Evolutionary conservation across 1,284 basidiomycete genomes (phyloP), one percentile per base, ranked within the genome.

Genomic region (Malassezia slooffiae): DNA sequence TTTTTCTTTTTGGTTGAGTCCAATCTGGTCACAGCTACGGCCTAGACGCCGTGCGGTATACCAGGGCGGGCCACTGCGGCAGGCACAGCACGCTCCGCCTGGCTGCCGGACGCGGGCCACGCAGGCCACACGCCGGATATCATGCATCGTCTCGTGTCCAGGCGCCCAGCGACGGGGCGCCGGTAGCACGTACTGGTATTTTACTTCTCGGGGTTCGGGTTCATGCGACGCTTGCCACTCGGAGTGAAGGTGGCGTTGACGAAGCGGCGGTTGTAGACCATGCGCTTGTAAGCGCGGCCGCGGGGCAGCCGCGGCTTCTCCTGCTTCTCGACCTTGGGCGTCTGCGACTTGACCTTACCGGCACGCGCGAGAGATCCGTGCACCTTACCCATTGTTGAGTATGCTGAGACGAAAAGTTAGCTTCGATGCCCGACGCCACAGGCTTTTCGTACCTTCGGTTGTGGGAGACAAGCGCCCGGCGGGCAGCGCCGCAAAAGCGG

Each of bases 311-410:
- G 91, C 80, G 89, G 88, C 82, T 91, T 93, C 78, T 93, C 89
- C 77, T 91, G 86, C 74, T 83, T 81, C 72, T 91, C 89, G 72
- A 91, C 89, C 60, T 62, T 64, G 68, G 90, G 90, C 70, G 81
- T 83, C 76, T 93, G 88, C 67, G 84, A 86, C 78, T 87, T 93
- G 80, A 96, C 90, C 82, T 96, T 95, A 75, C 89, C 90, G 74
- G 89, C 90, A 81, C 91, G 90, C 75, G 90, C 90, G 76, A 96
- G 88, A 72, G 90, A 95, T 75, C 91, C 90, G 85, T 96, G 90
- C 76, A 95, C 91, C 72, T 76, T 76, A 69, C 75, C 75, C 75
- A 75, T 76, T n/a, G 38, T 56, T 65, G 58, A 31, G 34, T 13
- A 13, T 3, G 40, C 19, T 21, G 5, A 13, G 15, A n/a, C 23